Evolutionary conservation across 2,329 filamentous ascomycete genomes (phyloP).

Genomic region (Arachnopeziza araneosa): DNA sequence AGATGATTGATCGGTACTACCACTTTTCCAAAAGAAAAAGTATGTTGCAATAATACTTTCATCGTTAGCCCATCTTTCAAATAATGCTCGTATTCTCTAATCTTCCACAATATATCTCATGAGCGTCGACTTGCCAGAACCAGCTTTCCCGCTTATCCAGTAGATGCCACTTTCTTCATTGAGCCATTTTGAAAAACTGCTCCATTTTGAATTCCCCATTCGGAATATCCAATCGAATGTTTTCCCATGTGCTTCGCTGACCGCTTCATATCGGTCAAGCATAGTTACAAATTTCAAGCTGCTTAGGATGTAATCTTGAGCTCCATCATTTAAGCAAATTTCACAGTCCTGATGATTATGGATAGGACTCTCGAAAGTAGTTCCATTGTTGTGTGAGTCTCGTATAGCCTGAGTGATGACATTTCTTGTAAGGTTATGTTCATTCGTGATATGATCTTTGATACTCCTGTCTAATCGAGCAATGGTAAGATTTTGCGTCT

Average conservation of each 20-base stretch:
- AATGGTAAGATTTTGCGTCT: neutral
- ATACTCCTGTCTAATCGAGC: neutral
- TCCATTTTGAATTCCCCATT: neutral
- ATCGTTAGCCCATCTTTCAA: neutral
- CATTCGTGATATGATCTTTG: neutral
- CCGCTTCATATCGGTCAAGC: neutral
- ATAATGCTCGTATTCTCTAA: neutral
- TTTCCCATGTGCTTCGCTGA: neutral
- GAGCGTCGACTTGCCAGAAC: conserved; percentile 4
- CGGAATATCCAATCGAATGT: neutral
- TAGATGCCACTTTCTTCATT: neutral
- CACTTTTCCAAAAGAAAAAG: neutral
- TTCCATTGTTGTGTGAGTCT: too few species aligned
- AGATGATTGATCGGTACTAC: neutral
- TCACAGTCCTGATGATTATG: too few species aligned
- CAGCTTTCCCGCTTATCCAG: conserved; percentile 15
- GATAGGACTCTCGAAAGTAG: too few species aligned
- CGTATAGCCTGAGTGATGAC: too few species aligned
- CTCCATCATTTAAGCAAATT: too few species aligned
- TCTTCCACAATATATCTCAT: conserved; percentile 10
- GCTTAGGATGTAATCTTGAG: too few species aligned
- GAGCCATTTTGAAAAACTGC: conserved; percentile 13
- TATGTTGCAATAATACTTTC: neutral
- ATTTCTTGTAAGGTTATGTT: too few species aligned
- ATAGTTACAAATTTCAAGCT: neutral